These are phyloP conservation scores for Rubia peregrina DNA, from an alignment of 305 asterid species.

Conservation along the genomic window DNA sequence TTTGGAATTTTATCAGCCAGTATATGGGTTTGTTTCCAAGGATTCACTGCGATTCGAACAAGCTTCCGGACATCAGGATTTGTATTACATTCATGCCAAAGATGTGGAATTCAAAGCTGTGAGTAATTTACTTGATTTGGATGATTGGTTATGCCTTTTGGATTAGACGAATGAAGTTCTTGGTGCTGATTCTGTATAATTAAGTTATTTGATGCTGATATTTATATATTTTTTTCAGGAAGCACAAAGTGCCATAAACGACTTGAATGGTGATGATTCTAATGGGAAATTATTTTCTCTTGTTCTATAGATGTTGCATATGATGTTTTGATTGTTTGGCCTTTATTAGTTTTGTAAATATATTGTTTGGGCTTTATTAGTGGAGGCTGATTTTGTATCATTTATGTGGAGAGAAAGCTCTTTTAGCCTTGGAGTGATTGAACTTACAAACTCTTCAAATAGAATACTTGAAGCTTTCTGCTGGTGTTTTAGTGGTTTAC, in stretches of 20 bases:
- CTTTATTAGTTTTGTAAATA: background rate
- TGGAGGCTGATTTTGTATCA: background rate
- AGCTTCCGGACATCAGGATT: slow-evolving; percentile 86
- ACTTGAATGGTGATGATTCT: slow-evolving; percentile 60
- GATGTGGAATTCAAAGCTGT: slow-evolving; percentile 94
- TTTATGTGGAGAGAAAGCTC: background rate
- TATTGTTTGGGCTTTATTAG: background rate
- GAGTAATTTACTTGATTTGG: slow-evolving; percentile 18
- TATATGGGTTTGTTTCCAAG: slow-evolving; percentile 90
- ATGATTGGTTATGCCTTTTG: background rate
- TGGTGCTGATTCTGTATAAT: slow-evolving; percentile 2
- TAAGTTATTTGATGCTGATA: slow-evolving; percentile 55
- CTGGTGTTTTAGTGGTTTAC: slow-evolving; percentile 4
- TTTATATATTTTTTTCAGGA: slow-evolving; percentile 43
- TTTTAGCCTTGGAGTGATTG: background rate
- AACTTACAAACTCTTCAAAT: background rate
- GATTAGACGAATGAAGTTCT: background rate
- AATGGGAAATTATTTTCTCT: background rate
- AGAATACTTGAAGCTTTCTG: background rate
- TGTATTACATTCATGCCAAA: slow-evolving; percentile 80
- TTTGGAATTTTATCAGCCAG: slow-evolving; percentile 42
- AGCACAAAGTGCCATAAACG: slow-evolving; percentile 88
- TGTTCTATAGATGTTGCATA: background rate
- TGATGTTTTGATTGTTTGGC: background rate
- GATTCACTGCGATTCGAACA: slow-evolving; percentile 80